Evolutionary conservation across 139 green algal species (phyloP).

Genomic region (Medakamo hakoo): DNA sequence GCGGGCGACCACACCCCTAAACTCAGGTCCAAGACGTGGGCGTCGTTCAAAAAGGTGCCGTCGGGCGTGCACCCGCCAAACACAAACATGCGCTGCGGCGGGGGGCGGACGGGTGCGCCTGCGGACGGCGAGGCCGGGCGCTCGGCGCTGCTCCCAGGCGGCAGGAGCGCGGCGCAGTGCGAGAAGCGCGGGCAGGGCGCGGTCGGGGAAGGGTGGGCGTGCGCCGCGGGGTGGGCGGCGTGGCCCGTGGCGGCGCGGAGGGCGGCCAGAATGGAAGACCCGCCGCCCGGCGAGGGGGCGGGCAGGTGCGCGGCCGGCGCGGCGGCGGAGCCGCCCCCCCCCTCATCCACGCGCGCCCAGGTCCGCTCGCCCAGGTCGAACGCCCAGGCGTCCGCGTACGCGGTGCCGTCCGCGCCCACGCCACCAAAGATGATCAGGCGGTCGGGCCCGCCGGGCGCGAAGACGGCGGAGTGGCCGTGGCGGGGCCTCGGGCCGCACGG

Average conservation of each 20-base stretch:
- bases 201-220: not conserved
- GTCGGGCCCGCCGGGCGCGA: slow-evolving; percentile 4
- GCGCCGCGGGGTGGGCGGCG: too few relatives aligned
- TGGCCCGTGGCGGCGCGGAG: too few relatives aligned
- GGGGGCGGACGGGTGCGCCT: too few relatives aligned
- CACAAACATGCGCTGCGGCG: slow-evolving; percentile 16
- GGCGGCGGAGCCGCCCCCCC: not conserved
- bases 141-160: too few relatives aligned
- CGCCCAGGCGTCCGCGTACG: not conserved
- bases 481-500: not conserved
- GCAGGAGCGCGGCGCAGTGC: slow-evolving; percentile 11
- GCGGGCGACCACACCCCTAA: not conserved
- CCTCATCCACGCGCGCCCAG: slow-evolving; percentile 5
- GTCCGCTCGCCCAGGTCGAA: slow-evolving; percentile 6
- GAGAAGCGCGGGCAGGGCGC: slow-evolving; percentile 1
- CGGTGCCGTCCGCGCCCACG: slow-evolving; percentile 1
- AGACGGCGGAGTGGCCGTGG: slow-evolving; percentile 13
- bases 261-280: too few relatives aligned
- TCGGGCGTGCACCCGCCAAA: slow-evolving; percentile 12
- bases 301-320: not conserved
- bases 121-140: too few relatives aligned
- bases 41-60: slow-evolving; percentile 14
- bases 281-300: too few relatives aligned
- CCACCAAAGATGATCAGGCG: slow-evolving; percentile 13
- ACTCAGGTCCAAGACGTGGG: slow-evolving; percentile 4